Evolutionary conservation across 352 stramenopile genomes (phyloP).

Genomic region (Pythium chondricola): DNA sequence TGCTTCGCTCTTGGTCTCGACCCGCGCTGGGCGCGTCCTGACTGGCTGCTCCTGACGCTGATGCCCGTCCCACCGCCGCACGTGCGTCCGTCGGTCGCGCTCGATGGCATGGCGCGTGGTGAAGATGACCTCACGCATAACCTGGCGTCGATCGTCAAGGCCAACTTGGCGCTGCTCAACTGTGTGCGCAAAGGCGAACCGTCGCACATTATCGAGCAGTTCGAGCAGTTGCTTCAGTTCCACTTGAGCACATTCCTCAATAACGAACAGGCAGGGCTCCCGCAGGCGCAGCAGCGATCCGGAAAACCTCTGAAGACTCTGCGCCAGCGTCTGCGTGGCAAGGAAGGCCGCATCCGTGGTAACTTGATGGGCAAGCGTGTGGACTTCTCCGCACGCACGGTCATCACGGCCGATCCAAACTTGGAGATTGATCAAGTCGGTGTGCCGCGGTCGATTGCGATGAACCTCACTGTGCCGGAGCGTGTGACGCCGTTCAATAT

Average conservation of each 20-base stretch:
- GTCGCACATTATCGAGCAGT: slow-evolving; percentile 95
- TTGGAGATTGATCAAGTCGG: slow-evolving; percentile 98
- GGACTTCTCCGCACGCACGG: slow-evolving; percentile 98
- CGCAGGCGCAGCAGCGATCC: slow-evolving; percentile 94
- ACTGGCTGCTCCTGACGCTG: slow-evolving; percentile 98
- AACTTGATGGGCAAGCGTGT: slow-evolving; percentile 99
- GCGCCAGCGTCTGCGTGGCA: slow-evolving; percentile 93
- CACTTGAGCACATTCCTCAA: slow-evolving; percentile 93
- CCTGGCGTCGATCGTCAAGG: slow-evolving; percentile 97
- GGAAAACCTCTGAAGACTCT: slow-evolving; percentile 98
- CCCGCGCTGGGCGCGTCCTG: slow-evolving; percentile 91
- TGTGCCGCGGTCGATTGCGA: slow-evolving; percentile 96
- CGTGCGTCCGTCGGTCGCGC: slow-evolving; percentile 95
- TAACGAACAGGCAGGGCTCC: slow-evolving; percentile 96
- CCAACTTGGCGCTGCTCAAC: slow-evolving; percentile 94
- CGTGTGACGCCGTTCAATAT: slow-evolving; percentile 99
- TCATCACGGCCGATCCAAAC: slow-evolving; percentile 99
- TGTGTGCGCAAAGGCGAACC: slow-evolving; percentile 94
- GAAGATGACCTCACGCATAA: slow-evolving; percentile 99
- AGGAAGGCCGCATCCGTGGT: slow-evolving; percentile 97
- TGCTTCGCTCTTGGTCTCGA: slow-evolving; percentile 93
- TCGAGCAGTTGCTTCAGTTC: slow-evolving; percentile 84
- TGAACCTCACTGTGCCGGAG: slow-evolving; percentile 98
- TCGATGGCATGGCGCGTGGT: slow-evolving; percentile 90
- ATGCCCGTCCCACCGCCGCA: slow-evolving; percentile 97